phyloP scores from a whole-genome alignment of 83 land plant species.

The Picea abies region DNA sequence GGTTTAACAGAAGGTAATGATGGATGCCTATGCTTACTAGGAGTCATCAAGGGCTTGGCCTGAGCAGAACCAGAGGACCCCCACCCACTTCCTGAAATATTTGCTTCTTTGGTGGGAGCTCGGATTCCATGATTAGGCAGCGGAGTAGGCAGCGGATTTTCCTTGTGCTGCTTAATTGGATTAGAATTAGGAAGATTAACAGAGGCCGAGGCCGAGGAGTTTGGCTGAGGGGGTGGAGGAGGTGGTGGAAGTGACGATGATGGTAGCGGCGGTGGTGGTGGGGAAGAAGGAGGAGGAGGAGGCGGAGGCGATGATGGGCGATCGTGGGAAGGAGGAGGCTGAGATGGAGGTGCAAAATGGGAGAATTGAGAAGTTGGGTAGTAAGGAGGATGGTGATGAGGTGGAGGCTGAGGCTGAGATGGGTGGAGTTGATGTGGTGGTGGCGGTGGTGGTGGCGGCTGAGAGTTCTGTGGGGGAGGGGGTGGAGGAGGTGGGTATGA shows the following conservation, averaged over 20 bases:
- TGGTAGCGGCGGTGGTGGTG: constrained; percentile 29
- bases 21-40: constrained; percentile 21
- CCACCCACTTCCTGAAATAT: background rate
- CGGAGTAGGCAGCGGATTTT: background rate
- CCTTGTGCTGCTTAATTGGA: constrained; percentile 10
- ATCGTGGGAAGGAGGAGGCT: constrained; percentile 18
- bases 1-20: constrained; percentile 12
- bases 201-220: background rate
- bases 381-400: constrained; percentile 39
- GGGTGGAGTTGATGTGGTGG: constrained; percentile 23
- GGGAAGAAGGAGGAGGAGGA: constrained; percentile 23
- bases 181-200: constrained; percentile 11
- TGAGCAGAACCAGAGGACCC: background rate
- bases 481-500: constrained; percentile 7
- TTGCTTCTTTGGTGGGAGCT: constrained; percentile 12
- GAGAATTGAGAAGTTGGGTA: constrained; percentile 39
- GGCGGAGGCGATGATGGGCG: constrained; percentile 14
- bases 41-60: constrained; percentile 3
- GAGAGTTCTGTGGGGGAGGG: constrained; percentile 22
- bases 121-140: constrained; percentile 1
- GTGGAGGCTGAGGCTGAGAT: constrained; percentile 16
- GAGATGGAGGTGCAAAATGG: constrained; percentile 28
- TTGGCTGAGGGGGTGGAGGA: background rate
- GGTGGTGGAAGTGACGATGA: constrained; percentile 15
- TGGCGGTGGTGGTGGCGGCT: constrained; percentile 40